Base-by-base conservation (phyloP, 176 grass and related monocot genomes). In the Avena insularis region DNA sequence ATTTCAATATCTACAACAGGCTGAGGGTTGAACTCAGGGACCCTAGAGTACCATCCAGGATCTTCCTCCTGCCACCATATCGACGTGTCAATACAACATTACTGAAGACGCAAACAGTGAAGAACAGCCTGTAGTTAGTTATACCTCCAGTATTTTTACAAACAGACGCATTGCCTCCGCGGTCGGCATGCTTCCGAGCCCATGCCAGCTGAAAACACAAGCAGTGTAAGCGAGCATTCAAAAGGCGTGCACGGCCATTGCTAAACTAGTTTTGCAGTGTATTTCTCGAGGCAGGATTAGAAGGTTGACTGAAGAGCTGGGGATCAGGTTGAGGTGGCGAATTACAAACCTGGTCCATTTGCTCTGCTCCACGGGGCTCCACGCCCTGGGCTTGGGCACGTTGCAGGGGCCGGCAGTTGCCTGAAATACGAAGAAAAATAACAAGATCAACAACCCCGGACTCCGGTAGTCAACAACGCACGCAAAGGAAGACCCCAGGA, bases 71-170 rank as follows among this genome's bases (percentile, higher is more conserved):
- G 83, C 46, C 61, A 88, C 54, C 23, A 61, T 19, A 79, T 2
- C 55, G 83, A 83, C 69, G 76, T 55, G 81, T 25, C 49, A 57
- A 29, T 78, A 75, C 65, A 83, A 79, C 71, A 40, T 8, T 69
- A 66, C 3, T 29, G 72, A 46, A 51, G 13, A 17, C 79, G 81
- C 60, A 84, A 20, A 81, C 29, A 29, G 15, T 33, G 21, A 79
- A 66, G 81, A 27, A 62, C 69, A 82, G 53, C 58, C 63, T 43
- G 38, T 58, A 46, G 81, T 25, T 29, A 62, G 17, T 77, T 49
- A 73, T 96, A 99, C 97, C 97, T 97, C 97, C 78, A 99, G 88
- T 66, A 99, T 94, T 91, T 99, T 99, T 80, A 99, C 97, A 72
- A 99, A 99, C 76, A 99, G 87, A 25, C 92, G 94, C 97, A 99